Conservation (phyloP, 1,139 yeast species). For the Kazachstania sp. region DNA sequence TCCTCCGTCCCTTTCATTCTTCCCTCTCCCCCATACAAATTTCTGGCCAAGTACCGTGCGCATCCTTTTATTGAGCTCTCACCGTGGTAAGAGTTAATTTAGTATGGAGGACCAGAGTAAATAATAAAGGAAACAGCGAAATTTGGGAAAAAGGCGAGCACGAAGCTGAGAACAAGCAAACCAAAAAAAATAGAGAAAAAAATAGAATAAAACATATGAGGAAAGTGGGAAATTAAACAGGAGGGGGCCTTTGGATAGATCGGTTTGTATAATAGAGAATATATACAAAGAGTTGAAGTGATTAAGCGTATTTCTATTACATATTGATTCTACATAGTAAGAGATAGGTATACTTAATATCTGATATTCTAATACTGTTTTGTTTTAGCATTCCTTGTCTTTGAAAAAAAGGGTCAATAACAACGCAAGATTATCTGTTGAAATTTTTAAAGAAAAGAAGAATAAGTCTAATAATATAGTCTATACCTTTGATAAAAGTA, state of each 20-base stretch:
- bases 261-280: neutral
- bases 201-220: neutral
- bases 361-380: neutral
- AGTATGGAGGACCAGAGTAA: no score
- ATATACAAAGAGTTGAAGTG: neutral
- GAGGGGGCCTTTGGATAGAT: neutral
- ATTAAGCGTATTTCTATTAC: neutral
- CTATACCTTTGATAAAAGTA: no score
- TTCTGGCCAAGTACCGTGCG: no score
- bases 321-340: neutral
- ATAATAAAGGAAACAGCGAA: neutral
- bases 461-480: no score
- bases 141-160: neutral
- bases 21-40: neutral
- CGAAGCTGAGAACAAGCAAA: neutral
- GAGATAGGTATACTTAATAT: neutral
- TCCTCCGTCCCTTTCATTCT: neutral
- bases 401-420: neutral
- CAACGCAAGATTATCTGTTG: neutral
- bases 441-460: no score
- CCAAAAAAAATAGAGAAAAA: neutral
- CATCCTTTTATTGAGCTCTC: no score
- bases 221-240: neutral
- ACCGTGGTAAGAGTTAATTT: no score
- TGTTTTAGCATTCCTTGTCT: neutral